Evolutionary conservation across 371 early-diverging fungal genomes (phyloP).

Genomic region (Mucor ambiguus): DNA sequence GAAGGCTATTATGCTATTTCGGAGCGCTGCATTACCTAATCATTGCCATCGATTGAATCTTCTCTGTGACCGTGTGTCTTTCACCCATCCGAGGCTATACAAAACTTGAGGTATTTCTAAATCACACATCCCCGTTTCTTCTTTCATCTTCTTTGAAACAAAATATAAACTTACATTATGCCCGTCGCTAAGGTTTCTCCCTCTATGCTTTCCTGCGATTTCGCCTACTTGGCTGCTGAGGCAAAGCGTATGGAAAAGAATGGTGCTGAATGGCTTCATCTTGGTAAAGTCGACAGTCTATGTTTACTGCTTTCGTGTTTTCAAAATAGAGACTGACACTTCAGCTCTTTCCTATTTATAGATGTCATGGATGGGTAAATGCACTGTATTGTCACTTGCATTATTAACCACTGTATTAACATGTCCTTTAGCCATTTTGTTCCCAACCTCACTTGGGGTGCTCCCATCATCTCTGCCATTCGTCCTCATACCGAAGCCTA

Average conservation of each 20-base stretch:
- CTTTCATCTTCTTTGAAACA: background rate
- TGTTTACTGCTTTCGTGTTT: background rate
- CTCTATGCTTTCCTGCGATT: conserved; percentile 93
- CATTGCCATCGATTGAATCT: background rate
- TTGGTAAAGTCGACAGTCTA: conserved; percentile 60
- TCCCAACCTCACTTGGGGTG: conserved; percentile 96
- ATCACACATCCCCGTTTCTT: background rate
- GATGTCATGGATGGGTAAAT: conserved; percentile 85
- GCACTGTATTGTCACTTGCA: background rate
- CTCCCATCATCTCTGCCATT: conserved; percentile 89
- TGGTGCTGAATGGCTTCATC: conserved; percentile 97
- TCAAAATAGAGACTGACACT: background rate
- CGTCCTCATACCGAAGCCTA: conserved; percentile 90
- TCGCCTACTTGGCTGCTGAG: conserved; percentile 87
- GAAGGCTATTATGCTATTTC: background rate
- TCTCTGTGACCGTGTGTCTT: background rate
- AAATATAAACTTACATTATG: conserved; percentile 35
- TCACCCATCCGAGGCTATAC: background rate
- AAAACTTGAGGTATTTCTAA: background rate
- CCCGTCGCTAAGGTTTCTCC: conserved; percentile 85
- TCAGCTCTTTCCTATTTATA: conserved; percentile 27
- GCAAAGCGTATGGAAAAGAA: conserved; percentile 83
- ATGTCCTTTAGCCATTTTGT: conserved; percentile 86
- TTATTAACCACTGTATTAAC: background rate
- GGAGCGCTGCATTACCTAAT: background rate